These are phyloP conservation scores for Amanita pseudoporphyria DNA, from an alignment of 768 basidiomycete genomes.

Conservation along the genomic window DNA sequence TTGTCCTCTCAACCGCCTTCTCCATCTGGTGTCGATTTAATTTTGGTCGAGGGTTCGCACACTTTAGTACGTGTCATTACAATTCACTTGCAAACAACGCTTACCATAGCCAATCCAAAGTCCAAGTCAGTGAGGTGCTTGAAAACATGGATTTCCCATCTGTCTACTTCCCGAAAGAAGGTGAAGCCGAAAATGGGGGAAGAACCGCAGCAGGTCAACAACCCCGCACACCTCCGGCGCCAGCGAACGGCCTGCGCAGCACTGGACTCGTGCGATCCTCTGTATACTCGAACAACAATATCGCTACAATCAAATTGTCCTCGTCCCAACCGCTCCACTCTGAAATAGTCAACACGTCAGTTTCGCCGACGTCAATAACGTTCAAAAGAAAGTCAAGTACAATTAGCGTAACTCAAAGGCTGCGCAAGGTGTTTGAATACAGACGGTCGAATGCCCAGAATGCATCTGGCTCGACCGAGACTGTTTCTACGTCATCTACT, in stretches of 20 bases:
- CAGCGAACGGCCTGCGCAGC: neutral
- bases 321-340: constrained; percentile 5
- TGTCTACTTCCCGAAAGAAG: constrained; percentile 26
- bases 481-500: neutral
- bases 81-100: neutral
- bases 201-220: neutral
- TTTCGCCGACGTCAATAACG: constrained; percentile 1
- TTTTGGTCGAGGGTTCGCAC: constrained; percentile 45
- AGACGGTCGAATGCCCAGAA: neutral
- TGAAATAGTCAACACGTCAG: neutral
- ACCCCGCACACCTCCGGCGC: neutral
- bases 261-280: neutral
- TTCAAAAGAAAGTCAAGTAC: neutral
- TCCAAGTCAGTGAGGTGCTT: constrained; percentile 29
- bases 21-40: constrained; percentile 41
- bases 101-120: constrained; percentile 13
- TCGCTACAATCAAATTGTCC: constrained; percentile 2
- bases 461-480: neutral
- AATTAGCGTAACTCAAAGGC: neutral
- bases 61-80: constrained; percentile 33
- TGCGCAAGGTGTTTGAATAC: constrained; percentile 3
- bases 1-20: constrained; percentile 30
- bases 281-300: constrained; percentile 3
- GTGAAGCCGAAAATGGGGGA: constrained; percentile 12
- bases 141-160: constrained; percentile 35